Base-by-base conservation (phyloP, 139 green algal genomes). In the Gonium pectorale region DNA sequence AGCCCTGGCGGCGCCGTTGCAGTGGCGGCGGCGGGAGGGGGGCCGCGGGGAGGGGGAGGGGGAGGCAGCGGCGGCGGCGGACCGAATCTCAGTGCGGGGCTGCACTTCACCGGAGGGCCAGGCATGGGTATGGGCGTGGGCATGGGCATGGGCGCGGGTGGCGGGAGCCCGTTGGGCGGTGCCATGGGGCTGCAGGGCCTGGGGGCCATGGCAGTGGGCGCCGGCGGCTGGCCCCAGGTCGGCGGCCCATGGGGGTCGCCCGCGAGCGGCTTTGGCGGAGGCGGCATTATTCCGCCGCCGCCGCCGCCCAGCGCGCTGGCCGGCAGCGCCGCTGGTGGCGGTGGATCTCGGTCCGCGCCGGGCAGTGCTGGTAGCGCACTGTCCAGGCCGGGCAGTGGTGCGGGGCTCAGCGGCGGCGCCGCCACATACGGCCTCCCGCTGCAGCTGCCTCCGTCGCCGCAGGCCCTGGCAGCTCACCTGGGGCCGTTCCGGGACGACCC, bases 81-180 rank as follows among this genome's bases (percentile, higher is more conserved):
- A n/a, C n/a, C n/a, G n/a, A n/a, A n/a, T n/a, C n/a, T n/a, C n/a
- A n/a, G n/a, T n/a, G n/a, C n/a, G n/a, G n/a, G n/a, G n/a, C n/a
- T n/a, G n/a, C n/a, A n/a, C n/a, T n/a, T n/a, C n/a, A n/a, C n/a
- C n/a, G n/a, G 62, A 43, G 29, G 6, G 5, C 29, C 40, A 56
- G 67, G 43, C 29, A 62, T 62, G 68, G 44, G 43, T n/a, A 77
- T 62, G 43, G 41, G 41, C 19, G 7, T 75, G 67, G 67, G 67
- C 5, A 60, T 60, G 67, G 43, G 43, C 21, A 62, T 77, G 68
- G 46, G 46, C 7, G 15, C 40, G 43, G 43, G 22, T 13, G 68
- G 43, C n/a, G 68, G 43, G 24, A 54, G 38, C 38, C 11, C 15
- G 68, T 11, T 62, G 43, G 43, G 29, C n/a, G n/a, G n/a, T n/a